Percentiles rank a stretch among this genome's conserved stretches.
These are phyloP conservation scores for Leptographium wingfieldii DNA, from an alignment of 2,329 filamentous ascomycete genomes.

Conservation along the genomic window DNA sequence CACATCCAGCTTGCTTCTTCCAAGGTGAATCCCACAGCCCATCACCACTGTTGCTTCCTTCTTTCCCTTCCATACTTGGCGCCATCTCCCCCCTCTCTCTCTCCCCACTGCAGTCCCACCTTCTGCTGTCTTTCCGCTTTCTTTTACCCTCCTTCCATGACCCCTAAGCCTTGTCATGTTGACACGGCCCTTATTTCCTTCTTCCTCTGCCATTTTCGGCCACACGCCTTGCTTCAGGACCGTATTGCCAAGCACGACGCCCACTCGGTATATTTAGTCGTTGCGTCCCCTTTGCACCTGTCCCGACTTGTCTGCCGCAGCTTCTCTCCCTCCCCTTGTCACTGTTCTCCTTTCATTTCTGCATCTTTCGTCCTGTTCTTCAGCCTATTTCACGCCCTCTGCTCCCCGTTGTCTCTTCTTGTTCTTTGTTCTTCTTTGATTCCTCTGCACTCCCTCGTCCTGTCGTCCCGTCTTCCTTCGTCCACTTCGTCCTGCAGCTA, in stretches of 20 bases:
- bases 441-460: neutral
- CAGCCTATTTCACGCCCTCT: neutral
- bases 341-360: no score
- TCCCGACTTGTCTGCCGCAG: neutral
- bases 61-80: conserved; percentile 6
- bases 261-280: neutral
- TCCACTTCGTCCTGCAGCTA: no score
- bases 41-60: conserved; percentile 4
- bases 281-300: conserved; percentile 1
- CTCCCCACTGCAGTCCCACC: neutral
- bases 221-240: conserved; percentile 1
- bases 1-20: conserved; percentile 29
- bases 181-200: conserved; percentile 12
- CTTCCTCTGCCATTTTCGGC: conserved; percentile 2
- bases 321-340: no score
- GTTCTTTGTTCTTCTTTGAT: neutral
- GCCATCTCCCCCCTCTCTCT: neutral
- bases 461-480: neutral
- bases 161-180: neutral
- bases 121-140: conserved; percentile 12
- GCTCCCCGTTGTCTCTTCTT: neutral
- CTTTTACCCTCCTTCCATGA: conserved; percentile 11
- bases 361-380: neutral
- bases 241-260: neutral
- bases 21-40: conserved; percentile 23